Evolutionary conservation across 2,329 filamentous ascomycete species (phyloP), one percentile per base, ranked within the genome.

Genomic region (Colletotrichum salicis): DNA sequence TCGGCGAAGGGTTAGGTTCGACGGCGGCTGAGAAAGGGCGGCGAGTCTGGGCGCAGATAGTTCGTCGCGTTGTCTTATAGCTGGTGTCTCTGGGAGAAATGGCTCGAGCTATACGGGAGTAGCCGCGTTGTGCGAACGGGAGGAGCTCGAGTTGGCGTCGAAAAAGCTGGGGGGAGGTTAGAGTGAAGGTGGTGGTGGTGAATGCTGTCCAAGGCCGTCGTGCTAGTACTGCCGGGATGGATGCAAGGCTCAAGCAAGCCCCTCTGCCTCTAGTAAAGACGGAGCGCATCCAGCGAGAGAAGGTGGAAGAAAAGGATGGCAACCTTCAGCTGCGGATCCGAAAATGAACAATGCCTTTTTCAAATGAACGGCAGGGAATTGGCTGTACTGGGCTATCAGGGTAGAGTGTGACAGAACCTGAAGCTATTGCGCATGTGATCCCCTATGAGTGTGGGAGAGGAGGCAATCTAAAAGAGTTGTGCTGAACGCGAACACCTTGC

Each of bases 201-300:
- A 56, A 59, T 10, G 64, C 54, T 57, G 67, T 58, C 67, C 56
- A 45, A 66, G 61, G 70, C 60, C 52, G 52, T 24, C 54, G 63
- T 72, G 70, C 37, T 54, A 56, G 29, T 61, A 71, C 48, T 48
- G 33, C 60, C 31, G 52, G 66, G 45, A 48, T 69, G 70, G 61
- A 70, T 70, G 70, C 70, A 71, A 72, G 56, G 67, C 67, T 61
- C 51, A 65, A 70, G 67, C 61, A 72, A 72, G 67, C 67, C 56
- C 70, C 57, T 72, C 24, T 62, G 56, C 67, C 60, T 57, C 13
- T 15, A 19, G 54, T 19, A 51, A 71, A 66, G 67, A 71, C 57
- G 70, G 67, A 65, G 67, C 57, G 70, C 70, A 72, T 72, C 70
- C 70, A 72, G 61, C 31, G 57, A 51, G 51, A 61, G 35, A 27